Percentiles rank a stretch among this genome's conserved stretches.
Conservation (phyloP, 2,329 filamentous ascomycete species). For the Canariomyces notabilis region DNA sequence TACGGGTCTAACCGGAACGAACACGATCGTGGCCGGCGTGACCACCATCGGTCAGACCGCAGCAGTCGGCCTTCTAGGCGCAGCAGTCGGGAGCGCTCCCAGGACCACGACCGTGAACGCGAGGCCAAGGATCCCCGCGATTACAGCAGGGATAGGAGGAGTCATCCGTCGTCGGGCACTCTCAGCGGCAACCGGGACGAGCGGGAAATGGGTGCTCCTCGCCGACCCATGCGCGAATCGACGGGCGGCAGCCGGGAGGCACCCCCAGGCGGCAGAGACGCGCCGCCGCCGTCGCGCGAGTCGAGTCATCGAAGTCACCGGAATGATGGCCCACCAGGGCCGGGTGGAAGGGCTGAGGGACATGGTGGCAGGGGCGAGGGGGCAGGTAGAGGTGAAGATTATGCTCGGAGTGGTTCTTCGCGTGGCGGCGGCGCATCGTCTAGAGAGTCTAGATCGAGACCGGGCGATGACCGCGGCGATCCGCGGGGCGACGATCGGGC, state of each 20-base stretch:
- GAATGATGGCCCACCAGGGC: conserved; percentile 12
- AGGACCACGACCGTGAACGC: conserved; percentile 22
- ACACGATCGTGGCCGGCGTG: conserved; percentile 40
- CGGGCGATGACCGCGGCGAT: conserved; percentile 30
- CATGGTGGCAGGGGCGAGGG: conserved; percentile 27
- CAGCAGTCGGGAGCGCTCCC: conserved; percentile 40
- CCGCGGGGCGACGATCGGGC: conserved; percentile 27
- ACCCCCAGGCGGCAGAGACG: conserved; percentile 20
- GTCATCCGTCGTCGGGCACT: conserved; percentile 26
- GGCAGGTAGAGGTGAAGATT: conserved; percentile 33
- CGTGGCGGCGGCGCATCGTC: conserved; percentile 23
- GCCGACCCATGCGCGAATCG: conserved; percentile 27
- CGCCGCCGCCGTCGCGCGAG: conserved; percentile 28
- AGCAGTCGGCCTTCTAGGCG: conserved; percentile 39
- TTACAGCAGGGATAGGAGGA: conserved; percentile 41
- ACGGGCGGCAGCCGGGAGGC: conserved; percentile 23
- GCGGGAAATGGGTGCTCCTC: conserved; percentile 22
- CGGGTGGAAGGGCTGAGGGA: conserved; percentile 10
- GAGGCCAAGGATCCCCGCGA: conserved; percentile 40
- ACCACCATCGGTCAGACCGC: conserved; percentile 41
- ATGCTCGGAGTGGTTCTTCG: conserved; percentile 31
- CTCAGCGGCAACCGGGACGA: conserved; percentile 18
- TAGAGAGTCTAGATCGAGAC: conserved; percentile 24
- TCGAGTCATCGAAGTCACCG: conserved; percentile 29
- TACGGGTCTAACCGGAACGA: conserved; percentile 35